Base-by-base conservation (phyloP, 2,329 filamentous ascomycete species). In the Sporothrix humicola region DNA sequence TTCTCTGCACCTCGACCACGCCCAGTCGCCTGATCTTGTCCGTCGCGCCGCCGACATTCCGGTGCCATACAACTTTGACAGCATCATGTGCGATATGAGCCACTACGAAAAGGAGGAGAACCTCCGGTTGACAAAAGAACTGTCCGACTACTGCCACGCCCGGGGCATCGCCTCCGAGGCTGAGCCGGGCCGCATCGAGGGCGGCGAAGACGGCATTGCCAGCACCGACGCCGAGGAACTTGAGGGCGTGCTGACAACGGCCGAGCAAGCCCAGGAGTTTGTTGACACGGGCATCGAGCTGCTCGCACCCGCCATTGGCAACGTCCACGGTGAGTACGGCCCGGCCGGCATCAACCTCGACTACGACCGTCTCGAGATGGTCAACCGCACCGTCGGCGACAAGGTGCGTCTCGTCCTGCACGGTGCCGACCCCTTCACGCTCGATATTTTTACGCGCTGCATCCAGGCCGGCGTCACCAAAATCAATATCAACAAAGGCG, bases 251-350 rank as follows among this genome's bases (percentile, higher is more conserved):
- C 74, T 93, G 76, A 94, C 91, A 0, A 93, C 90, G 0, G 86
- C 88, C 0, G 90, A 92, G 75, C 88, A 94, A 81, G 90, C 90
- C 6, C 86, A 89, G 75, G 89, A 92, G 77, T 94, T 94, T 77
- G 86, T 93, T 2, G 86, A 84, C 2, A 92, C 91, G 10, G 92
- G 91, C 0, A 92, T 94, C 78, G 90, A 94, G 77, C 91, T 91
- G 83, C 82, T 94, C 15, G 92, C 92, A 2, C 92, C 92, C 0
- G 91, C 91, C 0, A 92, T 94, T 82, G 92, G 92, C 3, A 94
- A 93, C 78, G 89, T 94, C 58, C 92, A 94, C 81, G 92, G 92
- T 4, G 88, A 90, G 77, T 93, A 94, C 80, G 91, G 91, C 0
- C 86, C 88, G 0, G 82, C 87, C 17, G 91, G 91, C 0, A 88